Conservation (phyloP, 2,329 filamentous ascomycete species). For the Atkinsonella hypoxylon region DNA sequence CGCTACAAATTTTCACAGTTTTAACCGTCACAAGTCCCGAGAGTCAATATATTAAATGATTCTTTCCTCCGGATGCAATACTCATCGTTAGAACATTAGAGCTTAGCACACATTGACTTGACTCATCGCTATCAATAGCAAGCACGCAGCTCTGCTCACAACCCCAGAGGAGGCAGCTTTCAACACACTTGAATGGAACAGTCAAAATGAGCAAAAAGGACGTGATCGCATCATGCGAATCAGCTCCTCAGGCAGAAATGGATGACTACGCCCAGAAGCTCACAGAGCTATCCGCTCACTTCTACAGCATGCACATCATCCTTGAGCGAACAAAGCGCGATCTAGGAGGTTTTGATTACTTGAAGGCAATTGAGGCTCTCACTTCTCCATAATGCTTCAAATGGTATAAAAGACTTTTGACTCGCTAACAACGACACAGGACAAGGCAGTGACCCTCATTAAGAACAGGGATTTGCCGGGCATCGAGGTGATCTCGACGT, state of each 20-base stretch:
- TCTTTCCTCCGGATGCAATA: background rate
- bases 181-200: background rate
- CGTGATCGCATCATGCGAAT: background rate
- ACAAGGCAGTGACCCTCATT: background rate
- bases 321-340: background rate
- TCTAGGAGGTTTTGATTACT: background rate
- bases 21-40: too few relatives aligned
- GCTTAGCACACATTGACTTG: background rate
- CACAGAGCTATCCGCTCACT: background rate
- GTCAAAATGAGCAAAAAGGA: background rate
- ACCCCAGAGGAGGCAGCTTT: background rate
- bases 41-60: too few relatives aligned
- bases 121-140: background rate
- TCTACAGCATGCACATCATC: background rate
- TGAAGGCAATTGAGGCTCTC: background rate
- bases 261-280: background rate
- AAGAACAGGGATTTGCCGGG: background rate
- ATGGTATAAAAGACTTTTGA: background rate
- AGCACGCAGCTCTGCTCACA: background rate
- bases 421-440: background rate
- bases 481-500: background rate
- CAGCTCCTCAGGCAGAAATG: background rate
- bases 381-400: background rate
- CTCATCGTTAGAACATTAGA: background rate
- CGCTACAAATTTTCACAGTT: too few relatives aligned